Conservation (phyloP, 768 basidiomycete genomes). For the Lactarius psammicola region DNA sequence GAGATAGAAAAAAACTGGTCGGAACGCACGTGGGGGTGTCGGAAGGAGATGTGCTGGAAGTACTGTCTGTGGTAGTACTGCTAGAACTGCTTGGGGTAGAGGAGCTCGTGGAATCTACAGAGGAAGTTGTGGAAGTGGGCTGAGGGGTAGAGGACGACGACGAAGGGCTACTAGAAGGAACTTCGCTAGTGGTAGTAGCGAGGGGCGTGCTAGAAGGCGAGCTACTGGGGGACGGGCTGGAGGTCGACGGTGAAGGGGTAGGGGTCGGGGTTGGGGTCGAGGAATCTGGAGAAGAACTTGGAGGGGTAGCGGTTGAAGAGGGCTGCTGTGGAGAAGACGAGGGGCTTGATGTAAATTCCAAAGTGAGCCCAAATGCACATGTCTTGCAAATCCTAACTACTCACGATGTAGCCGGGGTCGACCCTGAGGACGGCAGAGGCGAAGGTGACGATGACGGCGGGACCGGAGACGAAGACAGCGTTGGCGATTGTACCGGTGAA, state of each 20-base stretch:
- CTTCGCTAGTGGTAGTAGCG: conserved; percentile 2
- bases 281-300: conserved; percentile 20
- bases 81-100: background rate
- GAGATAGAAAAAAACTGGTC: conserved; percentile 24
- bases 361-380: background rate
- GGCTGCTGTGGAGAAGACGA: conserved; percentile 27
- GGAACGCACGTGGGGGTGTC: conserved; percentile 31
- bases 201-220: background rate
- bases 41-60: conserved; percentile 3
- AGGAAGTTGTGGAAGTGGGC: conserved; percentile 5
- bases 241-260: conserved; percentile 9
- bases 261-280: conserved; percentile 6
- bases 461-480: conserved; percentile 22
- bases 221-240: background rate
- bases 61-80: background rate
- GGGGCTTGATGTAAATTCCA: conserved; percentile 10
- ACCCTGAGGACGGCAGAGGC: conserved; percentile 29
- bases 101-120: conserved; percentile 1
- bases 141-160: background rate
- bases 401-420: conserved; percentile 25
- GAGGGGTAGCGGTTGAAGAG: conserved; percentile 17
- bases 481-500: conserved; percentile 1
- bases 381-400: background rate
- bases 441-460: conserved; percentile 28
- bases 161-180: conserved; percentile 11